Conservation (phyloP, 345 rosid genomes). For the Eucalyptus microcorys region DNA sequence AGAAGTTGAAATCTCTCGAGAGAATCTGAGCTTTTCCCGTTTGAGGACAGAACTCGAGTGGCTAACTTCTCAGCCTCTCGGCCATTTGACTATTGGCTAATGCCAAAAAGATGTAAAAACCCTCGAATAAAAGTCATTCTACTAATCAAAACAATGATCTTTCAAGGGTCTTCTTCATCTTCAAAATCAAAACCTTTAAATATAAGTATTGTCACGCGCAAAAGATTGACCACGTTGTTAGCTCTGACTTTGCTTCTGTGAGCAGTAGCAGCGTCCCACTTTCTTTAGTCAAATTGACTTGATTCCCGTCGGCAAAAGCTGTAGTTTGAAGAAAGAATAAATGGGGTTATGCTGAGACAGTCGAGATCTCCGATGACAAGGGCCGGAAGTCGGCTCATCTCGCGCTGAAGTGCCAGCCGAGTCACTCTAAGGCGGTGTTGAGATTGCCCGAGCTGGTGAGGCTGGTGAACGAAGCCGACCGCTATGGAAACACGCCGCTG, state of each 20-base stretch:
- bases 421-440: neutral
- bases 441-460: neutral
- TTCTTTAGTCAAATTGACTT: neutral
- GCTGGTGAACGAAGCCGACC: neutral
- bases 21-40: neutral
- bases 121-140: neutral
- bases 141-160: neutral
- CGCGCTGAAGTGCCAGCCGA: neutral
- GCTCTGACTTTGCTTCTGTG: too few relatives aligned
- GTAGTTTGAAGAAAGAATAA: neutral
- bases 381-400: neutral
- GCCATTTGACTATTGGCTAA: neutral
- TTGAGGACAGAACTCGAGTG: neutral
- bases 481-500: too few relatives aligned
- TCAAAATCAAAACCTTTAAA: neutral
- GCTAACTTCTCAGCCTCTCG: neutral
- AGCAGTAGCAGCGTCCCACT: neutral
- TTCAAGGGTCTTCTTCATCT: neutral
- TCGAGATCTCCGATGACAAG: neutral
- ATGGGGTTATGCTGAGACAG: neutral
- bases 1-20: neutral
- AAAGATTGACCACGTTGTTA: too few relatives aligned
- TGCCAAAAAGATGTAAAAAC: neutral
- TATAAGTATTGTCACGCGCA: too few relatives aligned
- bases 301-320: neutral